Evolutionary conservation across 768 basidiomycete genomes (phyloP), one percentile per base, ranked within the genome.

Genomic region (Epithele typhae): DNA sequence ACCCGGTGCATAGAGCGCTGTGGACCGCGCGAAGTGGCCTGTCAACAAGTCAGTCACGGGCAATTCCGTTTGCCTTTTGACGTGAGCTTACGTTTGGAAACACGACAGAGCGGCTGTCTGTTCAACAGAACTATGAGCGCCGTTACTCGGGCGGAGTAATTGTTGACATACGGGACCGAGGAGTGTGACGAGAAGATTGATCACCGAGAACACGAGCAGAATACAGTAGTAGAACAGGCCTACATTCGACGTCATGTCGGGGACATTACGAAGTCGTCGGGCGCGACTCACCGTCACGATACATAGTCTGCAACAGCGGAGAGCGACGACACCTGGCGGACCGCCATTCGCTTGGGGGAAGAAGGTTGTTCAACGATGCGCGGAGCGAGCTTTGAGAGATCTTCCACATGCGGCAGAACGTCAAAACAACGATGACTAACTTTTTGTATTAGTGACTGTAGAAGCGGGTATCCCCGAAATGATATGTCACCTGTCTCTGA

Each of bases 201-300:
- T 19, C 19, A 49, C 22, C 18, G 48, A 45, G 33, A 45, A 22
- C 1, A 10, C 23, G 8, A 49, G 39, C n/a, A 49, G 18, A 32
- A 49, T n/a, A 2, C 27, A 23, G 34, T 49, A 49, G 43, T 44
- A 49, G 8, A 49, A 34, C 8, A 38, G 35, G 6, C 48, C 48
- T 49, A 25, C 1, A n/a, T n/a, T 9, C 8, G 15, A 1, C 6
- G 15, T 25, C 14, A 44, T 4, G 10, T 19, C 1, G 0, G 9
- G 25, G 4, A 25, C 19, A 8, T 7, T 12, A 18, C n/a, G 7
- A 14, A 12, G 37, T 5, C 5, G 5, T 23, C 14, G 12, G 2
- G 5, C 12, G 25, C 11, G 22, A n/a, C 48, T 5, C 40, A 45
- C 48, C 48, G 14, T 49, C 48, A 8, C 48, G 48, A 37, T 45